Base-by-base conservation (phyloP, 306 rosid species). In the Boehmeria nivea region DNA sequence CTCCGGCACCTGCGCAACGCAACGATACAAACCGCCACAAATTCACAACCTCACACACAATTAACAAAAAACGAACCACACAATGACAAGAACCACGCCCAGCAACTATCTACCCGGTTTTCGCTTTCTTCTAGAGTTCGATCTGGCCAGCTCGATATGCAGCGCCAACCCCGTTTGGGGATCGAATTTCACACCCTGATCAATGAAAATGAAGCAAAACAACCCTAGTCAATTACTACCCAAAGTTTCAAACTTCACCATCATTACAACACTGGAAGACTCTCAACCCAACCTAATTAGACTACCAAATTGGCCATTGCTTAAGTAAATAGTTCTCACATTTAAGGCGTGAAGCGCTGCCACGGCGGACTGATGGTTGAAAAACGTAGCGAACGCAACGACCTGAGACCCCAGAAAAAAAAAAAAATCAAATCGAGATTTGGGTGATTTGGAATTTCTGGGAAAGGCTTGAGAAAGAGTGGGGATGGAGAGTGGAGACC, bases 101-200 rank as follows among this genome's bases (percentile, higher is more conserved):
- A n/a, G n/a, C n/a, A 54, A 54, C 27, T 53, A 49, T 50, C 40
- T 61, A 87, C 98, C 98, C 73, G 90, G 86, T 65, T 82, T 87
- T 21, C 85, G 89, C 67, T 91, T 91, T 79, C 96, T 84, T 78
- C 96, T 78, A 20, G 98, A 91, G 72, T 91, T 91, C 58, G 98
- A 84, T 72, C 94, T 82, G 18, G 98, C 98, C 16, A 87, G 85
- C 66, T 91, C 98, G 37, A 91, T 74, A 62, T 87, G 95, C 67
- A 91, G 71, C 63, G 77, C 72, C 14, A 90, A 78, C 61, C 96
- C 98, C 56, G 78, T 28, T 80, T 91, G 98, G 54, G 96, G 98
- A 66, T 91, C 98, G 78, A 91, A 91, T 69, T 91, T 87, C 54
- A 84, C 91, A 57, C 96, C 96, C 98, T 91, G 75, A 36, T 38